Percentiles rank a stretch among this genome's conserved stretches.
Conservation (phyloP, 345 rosid genomes). For the Acer campestre region DNA sequence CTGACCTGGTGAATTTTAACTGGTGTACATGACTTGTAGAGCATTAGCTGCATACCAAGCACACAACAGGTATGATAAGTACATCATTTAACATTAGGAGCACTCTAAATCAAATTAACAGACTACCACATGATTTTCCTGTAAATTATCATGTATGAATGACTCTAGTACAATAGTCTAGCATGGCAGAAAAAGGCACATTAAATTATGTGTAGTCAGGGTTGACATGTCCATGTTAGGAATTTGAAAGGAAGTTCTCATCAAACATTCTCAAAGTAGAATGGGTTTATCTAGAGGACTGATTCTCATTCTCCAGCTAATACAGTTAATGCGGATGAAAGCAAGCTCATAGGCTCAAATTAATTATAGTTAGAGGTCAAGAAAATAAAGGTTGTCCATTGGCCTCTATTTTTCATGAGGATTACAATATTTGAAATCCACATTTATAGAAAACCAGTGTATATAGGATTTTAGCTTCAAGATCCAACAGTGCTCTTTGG, state of each 20-base stretch:
- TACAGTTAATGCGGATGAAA: neutral
- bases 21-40: conserved; percentile 54
- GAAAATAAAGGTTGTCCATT: neutral
- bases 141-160: neutral
- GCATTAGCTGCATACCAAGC: conserved; percentile 67
- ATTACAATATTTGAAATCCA: neutral
- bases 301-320: neutral
- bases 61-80: conserved; percentile 19
- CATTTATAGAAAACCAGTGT: neutral
- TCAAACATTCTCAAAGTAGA: neutral
- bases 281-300: neutral
- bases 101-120: neutral
- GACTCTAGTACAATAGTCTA: neutral
- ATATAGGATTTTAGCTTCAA: neutral
- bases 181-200: neutral
- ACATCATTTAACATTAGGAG: neutral
- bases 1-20: conserved; percentile 60
- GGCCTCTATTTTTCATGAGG: neutral
- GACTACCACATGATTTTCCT: neutral
- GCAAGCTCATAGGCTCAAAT: neutral
- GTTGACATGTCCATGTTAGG: neutral
- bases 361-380: neutral
- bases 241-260: neutral
- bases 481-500: neutral
- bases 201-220: neutral